Evolutionary conservation across 805 yeast genomes (phyloP).

Genomic region (Sporopachydermia lactativora): DNA sequence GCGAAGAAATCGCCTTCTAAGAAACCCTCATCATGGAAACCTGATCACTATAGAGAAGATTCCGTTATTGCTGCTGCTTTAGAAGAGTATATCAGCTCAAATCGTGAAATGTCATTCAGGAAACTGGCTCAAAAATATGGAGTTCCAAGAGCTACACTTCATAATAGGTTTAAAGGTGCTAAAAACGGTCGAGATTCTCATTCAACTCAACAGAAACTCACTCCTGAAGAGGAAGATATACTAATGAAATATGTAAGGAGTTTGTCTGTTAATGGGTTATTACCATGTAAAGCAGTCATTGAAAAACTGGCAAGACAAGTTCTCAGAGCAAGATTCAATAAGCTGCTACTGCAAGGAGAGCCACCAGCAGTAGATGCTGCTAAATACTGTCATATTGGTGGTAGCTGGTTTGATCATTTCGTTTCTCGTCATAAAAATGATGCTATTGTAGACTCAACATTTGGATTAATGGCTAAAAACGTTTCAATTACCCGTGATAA

Average conservation of each 20-base stretch:
- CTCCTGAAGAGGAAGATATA: neutral
- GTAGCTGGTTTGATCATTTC: constrained; percentile 1
- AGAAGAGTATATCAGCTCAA: neutral
- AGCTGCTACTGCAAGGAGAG: neutral
- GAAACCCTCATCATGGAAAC: neutral
- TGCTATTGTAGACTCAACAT: neutral
- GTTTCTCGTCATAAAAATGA: neutral
- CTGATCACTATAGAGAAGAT: neutral
- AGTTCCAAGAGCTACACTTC: neutral
- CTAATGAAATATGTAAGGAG: neutral
- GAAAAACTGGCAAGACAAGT: neutral
- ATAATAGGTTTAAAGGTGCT: constrained; percentile 1
- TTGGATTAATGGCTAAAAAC: neutral
- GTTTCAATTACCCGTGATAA: neutral
- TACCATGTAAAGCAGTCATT: constrained; percentile 1
- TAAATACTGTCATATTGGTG: constrained; percentile 1
- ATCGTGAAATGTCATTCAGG: neutral
- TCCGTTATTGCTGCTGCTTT: neutral
- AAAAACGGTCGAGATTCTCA: neutral
- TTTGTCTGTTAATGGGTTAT: neutral
- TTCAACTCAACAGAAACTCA: neutral
- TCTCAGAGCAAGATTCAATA: neutral
- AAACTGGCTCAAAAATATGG: constrained; percentile 1
- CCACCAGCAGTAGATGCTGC: neutral
- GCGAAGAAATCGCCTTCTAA: neutral